These are phyloP conservation scores for Entomortierella parvispora DNA, from an alignment of 192 early-diverging fungal species.

Conservation along the genomic window DNA sequence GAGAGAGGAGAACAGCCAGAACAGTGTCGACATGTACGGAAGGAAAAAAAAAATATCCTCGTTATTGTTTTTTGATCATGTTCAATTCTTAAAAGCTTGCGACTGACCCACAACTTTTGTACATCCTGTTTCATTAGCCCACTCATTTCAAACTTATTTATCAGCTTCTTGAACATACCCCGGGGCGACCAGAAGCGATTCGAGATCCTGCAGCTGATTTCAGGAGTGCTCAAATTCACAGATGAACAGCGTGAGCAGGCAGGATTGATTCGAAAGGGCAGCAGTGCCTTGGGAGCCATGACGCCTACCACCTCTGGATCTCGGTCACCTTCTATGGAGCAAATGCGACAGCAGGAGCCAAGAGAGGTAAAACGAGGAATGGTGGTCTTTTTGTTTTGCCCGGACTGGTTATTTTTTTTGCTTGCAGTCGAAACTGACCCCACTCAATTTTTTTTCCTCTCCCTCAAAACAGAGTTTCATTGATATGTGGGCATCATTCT, in stretches of 20 bases:
- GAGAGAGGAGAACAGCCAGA: slow-evolving; percentile 80
- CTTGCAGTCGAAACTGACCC: background rate
- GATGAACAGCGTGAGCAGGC: slow-evolving; percentile 91
- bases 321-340: slow-evolving; percentile 60
- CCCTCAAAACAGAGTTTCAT: slow-evolving; percentile 70
- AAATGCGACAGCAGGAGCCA: slow-evolving; percentile 55
- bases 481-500: slow-evolving; percentile 84
- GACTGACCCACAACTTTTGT: background rate
- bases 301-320: slow-evolving; percentile 54
- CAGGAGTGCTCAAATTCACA: slow-evolving; percentile 84
- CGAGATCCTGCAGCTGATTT: slow-evolving; percentile 92
- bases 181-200: slow-evolving; percentile 92
- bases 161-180: slow-evolving; percentile 85
- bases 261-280: slow-evolving; percentile 76
- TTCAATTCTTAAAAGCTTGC: too few relatives aligned
- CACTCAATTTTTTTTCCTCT: background rate
- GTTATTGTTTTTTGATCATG: too few relatives aligned
- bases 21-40: slow-evolving; percentile 80
- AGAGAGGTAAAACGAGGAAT: slow-evolving; percentile 29
- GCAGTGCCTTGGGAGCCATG: slow-evolving; percentile 44
- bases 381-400: background rate
- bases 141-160: slow-evolving; percentile 90
- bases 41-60: too few relatives aligned
- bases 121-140: slow-evolving; percentile 60
- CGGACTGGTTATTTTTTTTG: slow-evolving; percentile 27